Conservation (phyloP, 2,329 filamentous ascomycete genomes). For the Trichoderma guizhouense region DNA sequence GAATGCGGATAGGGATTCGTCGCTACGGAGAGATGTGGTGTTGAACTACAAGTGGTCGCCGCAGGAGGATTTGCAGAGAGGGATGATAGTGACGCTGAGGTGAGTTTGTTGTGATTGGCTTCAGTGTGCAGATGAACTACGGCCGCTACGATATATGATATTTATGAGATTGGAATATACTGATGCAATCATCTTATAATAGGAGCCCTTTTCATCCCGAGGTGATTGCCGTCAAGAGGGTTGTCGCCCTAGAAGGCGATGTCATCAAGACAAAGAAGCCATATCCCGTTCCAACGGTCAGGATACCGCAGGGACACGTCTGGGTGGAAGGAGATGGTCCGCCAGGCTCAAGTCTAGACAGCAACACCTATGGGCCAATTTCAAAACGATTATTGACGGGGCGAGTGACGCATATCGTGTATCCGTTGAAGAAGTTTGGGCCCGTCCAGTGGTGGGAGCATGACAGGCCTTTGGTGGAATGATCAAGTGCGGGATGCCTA, state of each 20-base stretch:
- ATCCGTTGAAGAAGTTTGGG: slow-evolving; percentile 61
- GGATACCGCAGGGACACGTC: slow-evolving; percentile 78
- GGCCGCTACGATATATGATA: neutral
- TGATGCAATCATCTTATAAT: neutral
- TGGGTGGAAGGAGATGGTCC: slow-evolving; percentile 93
- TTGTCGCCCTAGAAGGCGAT: slow-evolving; percentile 80
- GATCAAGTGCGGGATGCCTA: neutral
- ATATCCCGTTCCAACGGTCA: slow-evolving; percentile 53
- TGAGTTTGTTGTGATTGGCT: slow-evolving; percentile 33
- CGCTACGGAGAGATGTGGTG: slow-evolving; percentile 52
- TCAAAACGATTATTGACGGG: slow-evolving; percentile 73
- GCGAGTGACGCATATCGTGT: slow-evolving; percentile 68
- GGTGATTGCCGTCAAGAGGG: slow-evolving; percentile 71
- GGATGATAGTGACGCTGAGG: slow-evolving; percentile 73
- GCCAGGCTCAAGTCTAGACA: slow-evolving; percentile 69
- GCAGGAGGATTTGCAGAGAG: slow-evolving; percentile 57
- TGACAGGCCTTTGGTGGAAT: slow-evolving; percentile 27
- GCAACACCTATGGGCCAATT: slow-evolving; percentile 86
- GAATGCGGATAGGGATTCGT: slow-evolving; percentile 62
- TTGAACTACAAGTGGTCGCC: slow-evolving; percentile 58
- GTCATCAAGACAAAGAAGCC: slow-evolving; percentile 63
- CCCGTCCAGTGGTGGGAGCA: slow-evolving; percentile 57
- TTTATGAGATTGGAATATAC: neutral
- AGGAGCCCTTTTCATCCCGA: slow-evolving; percentile 72
- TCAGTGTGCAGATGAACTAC: neutral